Conservation (phyloP, 75 land plant species). For the Cryptomeria japonica region DNA sequence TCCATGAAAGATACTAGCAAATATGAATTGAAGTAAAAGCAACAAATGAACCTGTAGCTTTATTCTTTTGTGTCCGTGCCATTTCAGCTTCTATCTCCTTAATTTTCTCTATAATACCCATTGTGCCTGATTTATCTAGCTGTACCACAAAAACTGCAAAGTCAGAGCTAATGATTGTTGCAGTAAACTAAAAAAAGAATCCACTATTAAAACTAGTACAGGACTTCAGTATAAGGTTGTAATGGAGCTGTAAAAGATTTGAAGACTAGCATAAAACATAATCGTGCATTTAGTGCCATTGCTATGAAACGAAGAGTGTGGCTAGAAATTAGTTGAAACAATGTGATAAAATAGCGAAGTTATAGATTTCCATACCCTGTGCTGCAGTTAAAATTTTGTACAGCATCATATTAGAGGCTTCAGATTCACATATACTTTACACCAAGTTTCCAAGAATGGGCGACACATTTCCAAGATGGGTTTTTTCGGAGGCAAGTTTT, state of each 20-base stretch:
- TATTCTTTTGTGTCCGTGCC: conserved; percentile 99
- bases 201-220: not conserved
- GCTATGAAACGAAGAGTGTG: not conserved
- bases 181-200: not conserved
- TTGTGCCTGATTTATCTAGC: conserved; percentile 17
- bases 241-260: not conserved
- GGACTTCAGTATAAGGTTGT: not conserved
- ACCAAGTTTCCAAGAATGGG: too few relatives aligned
- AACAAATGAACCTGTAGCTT: conserved; percentile 79
- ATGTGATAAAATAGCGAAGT: not conserved
- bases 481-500: too few relatives aligned
- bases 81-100: conserved; percentile 98
- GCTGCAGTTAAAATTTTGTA: too few relatives aligned
- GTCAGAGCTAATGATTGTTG: not conserved
- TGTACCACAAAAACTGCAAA: not conserved
- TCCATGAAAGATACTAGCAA: not conserved
- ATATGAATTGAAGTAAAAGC: not conserved
- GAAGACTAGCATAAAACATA: not conserved
- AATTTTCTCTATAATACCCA: conserved; percentile 95
- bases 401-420: too few relatives aligned
- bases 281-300: not conserved
- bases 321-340: not conserved
- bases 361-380: not conserved
- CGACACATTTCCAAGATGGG: too few relatives aligned
- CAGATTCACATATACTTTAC: too few relatives aligned